A percentile compares a stretch with the other conserved stretches of the same genome.
phyloP scores from a whole-genome alignment of 228 moss, liverwort and hornwort species.

The Sphagnum magellanicum region DNA sequence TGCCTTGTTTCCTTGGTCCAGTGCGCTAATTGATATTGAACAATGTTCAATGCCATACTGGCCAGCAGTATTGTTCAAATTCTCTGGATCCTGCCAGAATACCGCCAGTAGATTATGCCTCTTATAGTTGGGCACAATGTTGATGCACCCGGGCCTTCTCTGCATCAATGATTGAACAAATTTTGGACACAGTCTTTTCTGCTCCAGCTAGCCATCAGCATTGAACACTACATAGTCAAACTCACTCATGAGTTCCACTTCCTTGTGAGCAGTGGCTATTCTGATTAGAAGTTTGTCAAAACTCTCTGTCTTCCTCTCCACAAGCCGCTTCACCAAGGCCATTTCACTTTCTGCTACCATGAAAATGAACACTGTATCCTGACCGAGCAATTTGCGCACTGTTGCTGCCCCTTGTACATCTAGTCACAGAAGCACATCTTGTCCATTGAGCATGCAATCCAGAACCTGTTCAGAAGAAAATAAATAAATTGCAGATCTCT shows the following conservation, averaged over 20 bases:
- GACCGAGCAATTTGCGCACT: conserved; percentile 37
- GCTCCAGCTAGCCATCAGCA: conserved; percentile 59
- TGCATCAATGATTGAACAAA: conserved; percentile 52
- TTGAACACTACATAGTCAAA: conserved; percentile 64
- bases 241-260: conserved; percentile 44
- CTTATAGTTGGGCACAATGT: conserved; percentile 36
- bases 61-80: too few relatives aligned
- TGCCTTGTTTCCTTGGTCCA: too few relatives aligned
- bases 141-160: conserved; percentile 53
- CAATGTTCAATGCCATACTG: too few relatives aligned
- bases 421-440: too few relatives aligned
- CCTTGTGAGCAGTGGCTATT: conserved; percentile 57
- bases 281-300: conserved; percentile 46
- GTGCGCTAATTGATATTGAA: too few relatives aligned
- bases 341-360: conserved; percentile 59
- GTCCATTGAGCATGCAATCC: too few relatives aligned
- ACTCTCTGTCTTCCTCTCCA: conserved; percentile 47
- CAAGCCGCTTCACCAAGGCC: conserved; percentile 49
- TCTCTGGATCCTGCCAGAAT: too few relatives aligned
- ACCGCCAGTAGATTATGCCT: conserved; percentile 1
- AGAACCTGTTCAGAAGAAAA: too few relatives aligned
- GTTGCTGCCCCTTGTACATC: conserved; percentile 67
- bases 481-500: too few relatives aligned
- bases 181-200: conserved; percentile 50
- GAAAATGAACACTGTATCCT: conserved; percentile 52